Percentiles rank a stretch among this genome's conserved stretches.
Evolutionary conservation across 306 rosid genomes (phyloP).

Genomic region (Inga leiocalycina): DNA sequence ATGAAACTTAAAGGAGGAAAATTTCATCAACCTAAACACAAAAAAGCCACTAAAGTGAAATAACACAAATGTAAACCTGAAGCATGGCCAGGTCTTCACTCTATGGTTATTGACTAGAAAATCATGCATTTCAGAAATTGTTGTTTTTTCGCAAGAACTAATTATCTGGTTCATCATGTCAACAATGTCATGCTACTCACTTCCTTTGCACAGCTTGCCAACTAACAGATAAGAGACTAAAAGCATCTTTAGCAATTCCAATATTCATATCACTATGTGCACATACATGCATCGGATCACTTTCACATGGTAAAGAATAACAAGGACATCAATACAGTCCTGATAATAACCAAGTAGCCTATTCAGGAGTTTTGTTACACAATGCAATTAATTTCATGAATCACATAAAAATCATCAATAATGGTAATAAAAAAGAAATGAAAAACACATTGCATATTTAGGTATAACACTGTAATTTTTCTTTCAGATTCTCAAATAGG

Average conservation of each 20-base stretch:
- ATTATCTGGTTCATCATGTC: not conserved
- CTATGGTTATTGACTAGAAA: not conserved
- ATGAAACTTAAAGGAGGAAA: not conserved
- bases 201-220: not conserved
- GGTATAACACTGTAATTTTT: not conserved
- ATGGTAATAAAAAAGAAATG: not conserved
- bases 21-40: not conserved
- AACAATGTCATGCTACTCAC: not conserved
- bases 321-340: not conserved
- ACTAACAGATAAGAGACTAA: not conserved
- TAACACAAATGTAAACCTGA: not conserved
- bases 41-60: slow-evolving; percentile 2
- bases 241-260: not conserved
- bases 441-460: not conserved
- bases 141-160: not conserved
- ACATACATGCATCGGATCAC: not conserved
- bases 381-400: not conserved
- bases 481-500: not conserved
- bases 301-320: not conserved
- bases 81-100: not conserved
- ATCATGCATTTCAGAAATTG: not conserved
- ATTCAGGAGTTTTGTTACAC: not conserved
- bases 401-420: not conserved
- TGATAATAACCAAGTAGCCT: not conserved
- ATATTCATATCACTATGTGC: not conserved